Conservation (phyloP, 805 yeast genomes). For the Pichia cabralensis region DNA sequence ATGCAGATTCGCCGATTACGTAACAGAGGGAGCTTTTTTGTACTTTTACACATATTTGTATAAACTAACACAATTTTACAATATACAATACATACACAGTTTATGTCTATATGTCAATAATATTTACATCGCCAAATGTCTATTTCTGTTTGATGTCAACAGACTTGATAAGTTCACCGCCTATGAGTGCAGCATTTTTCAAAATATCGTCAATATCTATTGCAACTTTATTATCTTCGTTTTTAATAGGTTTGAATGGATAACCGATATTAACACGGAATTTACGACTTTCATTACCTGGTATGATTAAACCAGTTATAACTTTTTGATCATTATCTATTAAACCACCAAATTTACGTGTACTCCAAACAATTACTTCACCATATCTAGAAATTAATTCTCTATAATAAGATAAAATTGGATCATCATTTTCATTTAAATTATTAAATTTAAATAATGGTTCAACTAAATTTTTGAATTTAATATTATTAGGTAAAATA, state of each 20-base stretch:
- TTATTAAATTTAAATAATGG: slow-evolving; percentile 30
- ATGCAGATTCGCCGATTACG: too few species aligned
- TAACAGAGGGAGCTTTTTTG: too few species aligned
- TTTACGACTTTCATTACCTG: slow-evolving; percentile 50
- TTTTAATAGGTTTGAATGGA: slow-evolving; percentile 52
- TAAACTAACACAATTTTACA: too few species aligned
- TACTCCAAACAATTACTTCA: slow-evolving; percentile 61
- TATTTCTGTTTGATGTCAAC: slow-evolving; percentile 3
- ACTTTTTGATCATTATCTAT: slow-evolving; percentile 40
- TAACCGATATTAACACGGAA: slow-evolving; percentile 75
- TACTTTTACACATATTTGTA: too few species aligned
- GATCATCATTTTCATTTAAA: slow-evolving; percentile 35
- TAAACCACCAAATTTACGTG: slow-evolving; percentile 38
- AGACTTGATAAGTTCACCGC: slow-evolving; percentile 47
- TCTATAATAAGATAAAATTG: slow-evolving; percentile 45
- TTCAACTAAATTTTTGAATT: slow-evolving; percentile 50
- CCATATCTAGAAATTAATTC: slow-evolving; percentile 58
- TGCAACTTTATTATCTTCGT: slow-evolving; percentile 18
- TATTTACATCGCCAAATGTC: too few species aligned
- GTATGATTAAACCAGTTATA: slow-evolving; percentile 75
- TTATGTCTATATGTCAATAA: too few species aligned
- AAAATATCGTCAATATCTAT: slow-evolving; percentile 10
- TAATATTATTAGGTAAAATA: slow-evolving; percentile 35
- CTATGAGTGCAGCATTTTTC: slow-evolving; percentile 27
- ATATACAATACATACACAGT: too few species aligned